Base-by-base conservation (phyloP, 345 rosid genomes). In the Populus simonii region DNA sequence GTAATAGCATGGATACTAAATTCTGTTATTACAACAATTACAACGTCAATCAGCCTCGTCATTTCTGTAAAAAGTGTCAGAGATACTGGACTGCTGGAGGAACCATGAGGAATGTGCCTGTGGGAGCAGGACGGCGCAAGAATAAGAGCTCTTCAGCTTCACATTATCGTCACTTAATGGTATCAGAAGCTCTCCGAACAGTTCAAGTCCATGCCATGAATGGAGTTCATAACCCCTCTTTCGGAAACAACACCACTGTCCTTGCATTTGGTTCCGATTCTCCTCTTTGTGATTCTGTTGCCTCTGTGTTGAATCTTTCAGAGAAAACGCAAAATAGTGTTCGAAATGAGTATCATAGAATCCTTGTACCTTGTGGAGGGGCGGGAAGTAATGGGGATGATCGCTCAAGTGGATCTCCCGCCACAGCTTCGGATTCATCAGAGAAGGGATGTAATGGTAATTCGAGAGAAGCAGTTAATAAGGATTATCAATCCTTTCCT, bases 11-110 rank as follows among this genome's bases (percentile, higher is more conserved):
- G 84, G 84, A 82, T 18, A 82, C 84, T 35, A 82, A 82, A 57
- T 82, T 82, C 75, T 82, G 84, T 35, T 82, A 82, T 72, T 82
- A 70, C 75, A 82, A 82, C 69, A 82, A 82, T 43, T 82, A 82
- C 61, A 82, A 82, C 22, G 79, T 82, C 45, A 82, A 71, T 18
- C 84, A 82, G 76, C 84, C 84, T 4, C 81, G 84, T 7, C 84
- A 82, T 78, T 82, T 82, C 81, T 82, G 84, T 65, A 82, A 82
- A 53, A 71, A 78, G 22, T 82, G 84, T 57, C 81, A 82, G 51
- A 74, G 84, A 72, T 78, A 82, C 76, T 82, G 84, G 84, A 82
- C 84, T 16, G 79, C 81, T 2, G 84, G 84, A 41, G 84, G 84
- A 57, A 75, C 76, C 39, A 78, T 82, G 84, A 78, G 84, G 76